Percentiles rank a stretch among this genome's conserved stretches.
Conservation (phyloP, 2,329 filamentous ascomycete genomes). For the Trichoderma gracile region DNA sequence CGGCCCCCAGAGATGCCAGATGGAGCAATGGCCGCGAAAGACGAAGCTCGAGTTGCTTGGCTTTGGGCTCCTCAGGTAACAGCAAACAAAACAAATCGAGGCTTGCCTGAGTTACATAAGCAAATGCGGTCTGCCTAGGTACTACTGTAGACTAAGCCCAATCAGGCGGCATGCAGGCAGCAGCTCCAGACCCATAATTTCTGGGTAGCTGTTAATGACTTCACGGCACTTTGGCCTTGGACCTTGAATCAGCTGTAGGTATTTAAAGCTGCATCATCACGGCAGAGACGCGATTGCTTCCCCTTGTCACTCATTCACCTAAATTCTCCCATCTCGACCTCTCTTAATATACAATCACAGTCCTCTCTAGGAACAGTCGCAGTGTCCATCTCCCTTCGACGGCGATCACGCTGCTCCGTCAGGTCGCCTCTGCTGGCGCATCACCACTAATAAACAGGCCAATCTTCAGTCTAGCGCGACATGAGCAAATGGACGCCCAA, state of each 20-base stretch:
- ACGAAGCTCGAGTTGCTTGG: neutral
- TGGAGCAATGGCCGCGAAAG: neutral
- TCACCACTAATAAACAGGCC: neutral
- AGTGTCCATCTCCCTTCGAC: neutral
- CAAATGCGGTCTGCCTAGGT: neutral
- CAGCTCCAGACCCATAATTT: neutral
- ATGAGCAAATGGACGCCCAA: constrained; percentile 24
- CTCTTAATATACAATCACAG: neutral
- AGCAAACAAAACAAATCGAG: neutral
- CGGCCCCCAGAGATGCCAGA: neutral
- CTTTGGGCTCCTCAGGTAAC: neutral
- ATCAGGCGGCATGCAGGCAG: constrained; percentile 13
- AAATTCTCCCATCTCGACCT: neutral
- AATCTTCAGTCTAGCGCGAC: neutral
- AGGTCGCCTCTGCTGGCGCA: neutral
- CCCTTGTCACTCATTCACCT: neutral
- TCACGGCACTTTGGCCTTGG: neutral
- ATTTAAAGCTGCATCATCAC: neutral
- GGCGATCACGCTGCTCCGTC: neutral
- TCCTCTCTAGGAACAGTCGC: neutral
- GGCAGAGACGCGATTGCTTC: neutral
- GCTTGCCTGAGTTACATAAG: neutral
- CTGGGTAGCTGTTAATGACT: neutral
- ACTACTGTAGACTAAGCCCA: neutral
- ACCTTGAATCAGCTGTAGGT: neutral